phyloP scores from a whole-genome alignment of 495 filamentous ascomycete genomes.

The Eremomyces bilateralis region DNA sequence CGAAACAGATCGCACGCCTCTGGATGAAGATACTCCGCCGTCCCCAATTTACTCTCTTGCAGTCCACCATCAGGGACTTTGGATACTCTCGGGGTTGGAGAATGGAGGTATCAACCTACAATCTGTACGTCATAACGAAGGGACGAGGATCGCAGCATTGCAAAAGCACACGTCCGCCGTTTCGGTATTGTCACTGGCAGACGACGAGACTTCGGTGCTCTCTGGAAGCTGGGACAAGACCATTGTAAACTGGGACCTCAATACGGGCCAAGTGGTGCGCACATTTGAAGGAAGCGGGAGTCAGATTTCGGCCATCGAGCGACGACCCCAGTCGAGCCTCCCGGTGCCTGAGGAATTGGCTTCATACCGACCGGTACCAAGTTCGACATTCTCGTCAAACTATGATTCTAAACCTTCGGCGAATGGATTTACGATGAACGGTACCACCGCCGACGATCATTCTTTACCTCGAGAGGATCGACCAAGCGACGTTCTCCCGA shows the following conservation, averaged over 20 bases:
- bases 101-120: constrained; percentile 85
- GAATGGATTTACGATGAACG: constrained; percentile 30
- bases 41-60: constrained; percentile 90
- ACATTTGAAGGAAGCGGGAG: constrained; percentile 52
- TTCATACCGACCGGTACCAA: constrained; percentile 20
- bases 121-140: constrained; percentile 86
- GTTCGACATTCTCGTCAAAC: constrained; percentile 48
- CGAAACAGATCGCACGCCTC: constrained; percentile 21
- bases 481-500: constrained; percentile 20
- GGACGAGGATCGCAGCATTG: constrained; percentile 61
- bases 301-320: constrained; percentile 76
- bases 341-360: constrained; percentile 32
- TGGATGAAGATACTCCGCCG: constrained; percentile 31
- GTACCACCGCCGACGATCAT: constrained; percentile 14
- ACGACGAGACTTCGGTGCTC: constrained; percentile 70
- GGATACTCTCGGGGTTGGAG: constrained; percentile 77
- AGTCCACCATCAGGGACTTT: constrained; percentile 69
- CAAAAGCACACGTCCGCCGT: constrained; percentile 81
- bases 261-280: constrained; percentile 58
- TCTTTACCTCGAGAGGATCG: no score
- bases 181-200: constrained; percentile 59
- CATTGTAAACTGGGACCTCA: constrained; percentile 86
- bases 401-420: constrained; percentile 17
- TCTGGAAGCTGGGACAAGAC: constrained; percentile 95
- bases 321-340: constrained; percentile 52